Percentiles rank a stretch among this genome's conserved stretches.
Conservation (phyloP, 1,284 basidiomycete genomes). For the Irpex lacteus region DNA sequence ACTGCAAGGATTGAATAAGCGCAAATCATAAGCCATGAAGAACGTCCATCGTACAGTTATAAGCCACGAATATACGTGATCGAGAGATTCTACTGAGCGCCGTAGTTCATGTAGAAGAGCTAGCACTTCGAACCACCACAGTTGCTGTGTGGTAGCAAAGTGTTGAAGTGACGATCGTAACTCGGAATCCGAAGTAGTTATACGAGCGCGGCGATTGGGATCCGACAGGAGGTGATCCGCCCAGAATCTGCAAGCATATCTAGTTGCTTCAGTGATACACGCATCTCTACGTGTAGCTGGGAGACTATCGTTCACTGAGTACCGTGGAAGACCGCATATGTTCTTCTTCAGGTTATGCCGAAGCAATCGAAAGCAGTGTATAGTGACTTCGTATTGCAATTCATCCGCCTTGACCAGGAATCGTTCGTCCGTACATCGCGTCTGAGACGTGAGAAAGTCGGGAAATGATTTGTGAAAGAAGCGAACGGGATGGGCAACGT, state of each 20-base stretch:
- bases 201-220: neutral
- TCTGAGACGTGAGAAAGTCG: neutral
- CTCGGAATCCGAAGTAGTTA: neutral
- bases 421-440: neutral
- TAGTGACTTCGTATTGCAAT: neutral
- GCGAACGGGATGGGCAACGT: neutral
- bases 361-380: neutral
- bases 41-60: neutral
- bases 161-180: neutral
- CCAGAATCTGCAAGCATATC: neutral
- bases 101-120: neutral
- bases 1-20: neutral
- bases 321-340: neutral
- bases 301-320: neutral
- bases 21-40: neutral
- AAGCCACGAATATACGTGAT: neutral
- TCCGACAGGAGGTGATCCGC: neutral
- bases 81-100: neutral
- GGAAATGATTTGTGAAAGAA: conserved; percentile 7
- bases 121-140: neutral
- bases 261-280: neutral
- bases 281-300: neutral
- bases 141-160: neutral
- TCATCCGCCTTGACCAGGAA: neutral
- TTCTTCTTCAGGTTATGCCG: neutral